A percentile compares a stretch with the other conserved stretches of the same genome.
These are phyloP conservation scores for Grammothele lineata DNA, from an alignment of 768 basidiomycete species.

Conservation along the genomic window DNA sequence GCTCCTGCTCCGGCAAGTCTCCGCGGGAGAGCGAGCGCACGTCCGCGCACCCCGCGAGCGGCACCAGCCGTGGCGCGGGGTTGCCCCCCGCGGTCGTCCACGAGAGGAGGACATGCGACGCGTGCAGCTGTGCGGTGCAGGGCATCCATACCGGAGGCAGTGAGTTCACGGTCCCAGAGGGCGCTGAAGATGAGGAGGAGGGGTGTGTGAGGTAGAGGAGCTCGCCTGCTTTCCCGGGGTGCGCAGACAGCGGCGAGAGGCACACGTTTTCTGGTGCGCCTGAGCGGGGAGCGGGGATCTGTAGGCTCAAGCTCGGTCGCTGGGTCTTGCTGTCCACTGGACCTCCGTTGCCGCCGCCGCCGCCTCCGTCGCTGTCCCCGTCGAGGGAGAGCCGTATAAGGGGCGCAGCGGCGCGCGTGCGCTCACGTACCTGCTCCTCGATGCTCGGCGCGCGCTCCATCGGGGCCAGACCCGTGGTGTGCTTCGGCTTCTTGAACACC, in stretches of 20 bases:
- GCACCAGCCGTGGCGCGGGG: slow-evolving; percentile 41
- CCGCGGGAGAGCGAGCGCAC: slow-evolving; percentile 51
- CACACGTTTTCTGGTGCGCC: slow-evolving; percentile 15
- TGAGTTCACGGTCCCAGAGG: slow-evolving; percentile 7
- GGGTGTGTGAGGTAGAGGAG: slow-evolving; percentile 45
- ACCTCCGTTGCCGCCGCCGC: not conserved
- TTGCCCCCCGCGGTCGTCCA: slow-evolving; percentile 39
- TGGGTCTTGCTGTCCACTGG: not conserved
- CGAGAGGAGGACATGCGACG: slow-evolving; percentile 43
- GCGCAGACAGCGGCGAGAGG: slow-evolving; percentile 18
- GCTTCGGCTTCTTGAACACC: slow-evolving; percentile 49
- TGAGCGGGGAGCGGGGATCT: slow-evolving; percentile 1
- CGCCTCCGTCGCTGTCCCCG: not conserved
- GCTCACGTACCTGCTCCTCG: not conserved
- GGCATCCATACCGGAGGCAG: slow-evolving; percentile 45
- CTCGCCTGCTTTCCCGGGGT: slow-evolving; percentile 28
- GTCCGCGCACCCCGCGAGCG: slow-evolving; percentile 52
- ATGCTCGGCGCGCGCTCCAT: not conserved
- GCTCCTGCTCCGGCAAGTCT: slow-evolving; percentile 43
- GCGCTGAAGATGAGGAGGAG: slow-evolving; percentile 20
- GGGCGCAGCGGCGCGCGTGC: not conserved
- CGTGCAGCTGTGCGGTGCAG: slow-evolving; percentile 37
- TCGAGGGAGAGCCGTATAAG: slow-evolving; percentile 1
- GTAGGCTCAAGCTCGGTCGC: slow-evolving; percentile 2
- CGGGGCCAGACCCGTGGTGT: slow-evolving; percentile 3